Base-by-base conservation (phyloP, 805 yeast genomes). In the Ogataea pignaliae region DNA sequence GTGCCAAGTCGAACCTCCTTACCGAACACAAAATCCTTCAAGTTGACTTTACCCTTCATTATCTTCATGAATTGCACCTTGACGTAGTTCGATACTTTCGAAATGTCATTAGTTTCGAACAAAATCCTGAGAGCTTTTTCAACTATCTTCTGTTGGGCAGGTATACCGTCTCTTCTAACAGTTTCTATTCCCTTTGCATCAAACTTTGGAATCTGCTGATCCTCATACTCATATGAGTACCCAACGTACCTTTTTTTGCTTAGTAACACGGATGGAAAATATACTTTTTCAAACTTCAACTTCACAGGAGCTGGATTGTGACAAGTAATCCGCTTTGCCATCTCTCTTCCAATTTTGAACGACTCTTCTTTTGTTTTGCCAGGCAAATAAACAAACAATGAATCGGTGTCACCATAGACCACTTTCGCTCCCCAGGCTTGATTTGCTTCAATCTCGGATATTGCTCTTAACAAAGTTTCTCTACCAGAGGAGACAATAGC, bases 131-230 rank as follows among this genome's bases (percentile, higher is more conserved):
- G 64, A 0, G 85, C 65, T 45, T 79, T 77, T 48, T 88, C 95
- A 29, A 87, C 81, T 15, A 93, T 81, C 52, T 83, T 82, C 63
- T 81, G 95, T 51, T 87, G 95, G 0, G 96, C 96, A 0, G 95
- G 95, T 21, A 90, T 85, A 0, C 98, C 98, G 64, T 93, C 99
- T 50, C 99, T 69, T 50, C 99, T 66, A 0, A 93, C 87, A 0
- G 98, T 93, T 59, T 93, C 99, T 11, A 88, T 89, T 1, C 99
- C 99, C 53, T 93, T 93, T 0, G 99, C 97, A 68, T 93, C 98
- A 61, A 93, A 89, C 30, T 64, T 72, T 0, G 97, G 88, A 7
- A 48, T 65, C 3, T 42, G 50, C 52, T 85, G 89, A 13, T 63
- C 65, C 28, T 71, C 75, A 14, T 60, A 54, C 51, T 86, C 96